phyloP scores from a whole-genome alignment of 257 asterid genomes.

The Solanum dulcamara region DNA sequence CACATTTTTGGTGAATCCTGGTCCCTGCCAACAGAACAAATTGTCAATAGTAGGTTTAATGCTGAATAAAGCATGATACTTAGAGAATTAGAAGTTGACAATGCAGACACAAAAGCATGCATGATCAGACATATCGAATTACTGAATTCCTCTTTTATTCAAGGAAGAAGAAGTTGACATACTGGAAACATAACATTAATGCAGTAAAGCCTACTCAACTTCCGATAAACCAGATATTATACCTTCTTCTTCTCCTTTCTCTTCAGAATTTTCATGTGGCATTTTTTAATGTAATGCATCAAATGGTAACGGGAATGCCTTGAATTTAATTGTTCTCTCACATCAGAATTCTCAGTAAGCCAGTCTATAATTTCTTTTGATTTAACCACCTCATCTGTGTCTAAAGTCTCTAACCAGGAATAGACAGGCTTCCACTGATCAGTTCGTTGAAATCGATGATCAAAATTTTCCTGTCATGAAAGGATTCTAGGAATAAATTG shows the following conservation, averaged over 20 bases:
- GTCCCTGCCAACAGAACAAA: constrained; percentile 12
- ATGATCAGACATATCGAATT: neutral
- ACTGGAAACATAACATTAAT: neutral
- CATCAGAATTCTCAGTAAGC: constrained; percentile 62
- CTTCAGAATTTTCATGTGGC: constrained; percentile 85
- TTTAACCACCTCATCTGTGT: constrained; percentile 66
- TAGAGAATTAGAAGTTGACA: neutral
- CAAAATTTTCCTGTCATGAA: constrained; percentile 30
- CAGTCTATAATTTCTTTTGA: constrained; percentile 77
- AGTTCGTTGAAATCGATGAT: constrained; percentile 94
- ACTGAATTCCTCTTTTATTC: neutral
- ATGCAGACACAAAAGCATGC: neutral
- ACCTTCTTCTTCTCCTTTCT: constrained; percentile 70
- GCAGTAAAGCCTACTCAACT: neutral
- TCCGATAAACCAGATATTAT: neutral
- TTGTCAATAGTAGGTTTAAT: neutral
- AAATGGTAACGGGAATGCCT: constrained; percentile 92
- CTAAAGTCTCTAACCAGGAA: constrained; percentile 76
- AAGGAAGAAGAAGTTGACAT: neutral
- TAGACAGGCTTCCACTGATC: constrained; percentile 95
- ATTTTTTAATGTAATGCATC: constrained; percentile 87
- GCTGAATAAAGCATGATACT: neutral
- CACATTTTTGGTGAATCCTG: neutral
- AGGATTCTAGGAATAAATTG: neutral
- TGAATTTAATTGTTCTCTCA: constrained; percentile 63